These are phyloP conservation scores for Cydonia oblonga DNA, from an alignment of 331 rosid species.

Conservation along the genomic window DNA sequence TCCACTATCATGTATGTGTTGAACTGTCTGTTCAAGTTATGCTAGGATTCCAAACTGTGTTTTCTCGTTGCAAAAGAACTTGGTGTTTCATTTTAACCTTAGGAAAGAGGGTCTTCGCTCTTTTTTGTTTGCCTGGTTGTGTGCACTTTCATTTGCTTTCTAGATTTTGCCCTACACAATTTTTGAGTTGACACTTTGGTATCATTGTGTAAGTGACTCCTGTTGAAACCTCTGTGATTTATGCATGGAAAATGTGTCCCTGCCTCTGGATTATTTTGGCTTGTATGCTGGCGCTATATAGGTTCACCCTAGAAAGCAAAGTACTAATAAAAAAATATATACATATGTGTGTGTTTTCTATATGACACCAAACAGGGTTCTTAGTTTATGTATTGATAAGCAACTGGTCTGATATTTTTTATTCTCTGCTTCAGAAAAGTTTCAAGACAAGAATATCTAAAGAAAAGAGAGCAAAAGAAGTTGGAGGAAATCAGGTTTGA, in stretches of 20 bases:
- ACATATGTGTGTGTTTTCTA: not conserved
- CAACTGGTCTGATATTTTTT: constrained; percentile 8
- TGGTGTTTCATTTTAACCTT: not conserved
- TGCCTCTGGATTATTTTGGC: not conserved
- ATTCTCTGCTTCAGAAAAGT: constrained; percentile 44
- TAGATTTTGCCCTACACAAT: not conserved
- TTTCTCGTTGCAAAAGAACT: not conserved
- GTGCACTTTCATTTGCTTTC: not conserved
- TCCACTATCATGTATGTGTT: not conserved
- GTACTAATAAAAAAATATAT: not conserved
- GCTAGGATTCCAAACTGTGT: not conserved
- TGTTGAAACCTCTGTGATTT: not conserved
- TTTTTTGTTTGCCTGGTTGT: not conserved
- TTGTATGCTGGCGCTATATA: not conserved
- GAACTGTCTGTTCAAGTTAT: not conserved
- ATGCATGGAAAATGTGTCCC: not conserved
- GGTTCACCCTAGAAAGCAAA: not conserved
- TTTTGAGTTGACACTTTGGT: not conserved
- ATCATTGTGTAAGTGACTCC: not conserved
- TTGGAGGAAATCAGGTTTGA: constrained; percentile 73
- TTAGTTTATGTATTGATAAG: not conserved
- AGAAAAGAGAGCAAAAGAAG: constrained; percentile 90
- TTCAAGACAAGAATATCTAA: constrained; percentile 84
- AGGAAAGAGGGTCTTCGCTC: not conserved
- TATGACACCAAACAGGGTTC: not conserved